These are phyloP conservation scores for Lactifluus volemus DNA, from an alignment of 768 basidiomycete species.

Conservation along the genomic window DNA sequence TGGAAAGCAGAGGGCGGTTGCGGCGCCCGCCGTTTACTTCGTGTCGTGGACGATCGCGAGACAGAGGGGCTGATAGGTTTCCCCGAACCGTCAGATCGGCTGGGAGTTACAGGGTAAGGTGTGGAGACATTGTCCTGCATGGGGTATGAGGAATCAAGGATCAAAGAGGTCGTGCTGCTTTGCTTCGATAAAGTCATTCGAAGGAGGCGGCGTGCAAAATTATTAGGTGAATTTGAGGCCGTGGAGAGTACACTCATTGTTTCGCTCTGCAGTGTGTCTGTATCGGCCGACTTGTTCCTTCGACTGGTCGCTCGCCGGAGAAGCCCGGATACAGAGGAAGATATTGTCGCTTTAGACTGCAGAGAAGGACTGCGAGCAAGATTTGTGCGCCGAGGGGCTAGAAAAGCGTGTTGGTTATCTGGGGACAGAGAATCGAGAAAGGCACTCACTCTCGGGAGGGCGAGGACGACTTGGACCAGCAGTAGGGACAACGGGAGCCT, in stretches of 20 bases:
- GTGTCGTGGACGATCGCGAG: slow-evolving; percentile 31
- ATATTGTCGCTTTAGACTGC: slow-evolving; percentile 28
- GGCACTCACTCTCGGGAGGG: background rate
- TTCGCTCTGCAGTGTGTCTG: slow-evolving; percentile 22
- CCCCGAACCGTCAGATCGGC: slow-evolving; percentile 18
- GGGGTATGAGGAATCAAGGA: slow-evolving; percentile 35
- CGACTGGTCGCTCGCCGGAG: slow-evolving; percentile 28
- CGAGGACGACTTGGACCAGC: slow-evolving; percentile 20
- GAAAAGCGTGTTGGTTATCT: slow-evolving; percentile 8
- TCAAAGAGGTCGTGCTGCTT: slow-evolving; percentile 41
- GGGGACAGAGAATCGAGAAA: background rate
- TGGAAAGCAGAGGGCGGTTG: slow-evolving; percentile 29
- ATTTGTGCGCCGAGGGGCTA: slow-evolving; percentile 21
- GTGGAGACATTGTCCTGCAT: slow-evolving; percentile 29
- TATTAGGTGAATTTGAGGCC: slow-evolving; percentile 20
- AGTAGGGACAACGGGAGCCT: slow-evolving; percentile 54
- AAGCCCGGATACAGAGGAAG: slow-evolving; percentile 30
- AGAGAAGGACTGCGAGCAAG: slow-evolving; percentile 25
- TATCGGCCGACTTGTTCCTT: slow-evolving; percentile 20
- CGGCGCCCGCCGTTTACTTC: slow-evolving; percentile 14
- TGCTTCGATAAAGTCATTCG: slow-evolving; percentile 38
- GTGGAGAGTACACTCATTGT: slow-evolving; percentile 25
- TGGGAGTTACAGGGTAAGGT: slow-evolving; percentile 22
- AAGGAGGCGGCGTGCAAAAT: slow-evolving; percentile 21
- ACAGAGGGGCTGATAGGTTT: slow-evolving; percentile 21